Evolutionary conservation across 2,329 filamentous ascomycete species (phyloP).

Genomic region (Paraphaeosphaeria sporulosa): DNA sequence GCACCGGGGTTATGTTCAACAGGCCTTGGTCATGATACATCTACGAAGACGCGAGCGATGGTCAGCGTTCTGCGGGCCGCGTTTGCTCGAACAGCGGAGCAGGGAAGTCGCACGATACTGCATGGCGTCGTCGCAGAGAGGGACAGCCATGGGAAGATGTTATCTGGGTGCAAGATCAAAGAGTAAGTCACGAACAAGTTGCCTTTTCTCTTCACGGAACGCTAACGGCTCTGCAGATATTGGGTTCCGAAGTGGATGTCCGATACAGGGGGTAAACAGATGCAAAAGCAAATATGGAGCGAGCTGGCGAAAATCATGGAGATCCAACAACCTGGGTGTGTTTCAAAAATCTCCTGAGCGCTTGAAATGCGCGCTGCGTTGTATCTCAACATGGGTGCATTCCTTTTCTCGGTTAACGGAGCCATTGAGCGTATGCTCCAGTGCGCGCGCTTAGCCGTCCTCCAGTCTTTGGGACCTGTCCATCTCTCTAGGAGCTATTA

Average conservation of each 20-base stretch:
- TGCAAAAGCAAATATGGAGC: constrained; percentile 21
- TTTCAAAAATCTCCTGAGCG: constrained; percentile 2
- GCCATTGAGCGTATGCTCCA: not conserved
- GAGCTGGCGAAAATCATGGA: constrained; percentile 18
- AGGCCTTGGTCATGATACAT: constrained; percentile 14
- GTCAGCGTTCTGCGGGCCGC: constrained; percentile 20
- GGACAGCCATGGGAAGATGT: constrained; percentile 49
- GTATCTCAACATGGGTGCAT: not conserved
- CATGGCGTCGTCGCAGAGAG: constrained; percentile 40
- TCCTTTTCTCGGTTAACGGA: not conserved
- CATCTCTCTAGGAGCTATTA: not conserved
- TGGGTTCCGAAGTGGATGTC: constrained; percentile 21
- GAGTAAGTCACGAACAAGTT: constrained; percentile 11
- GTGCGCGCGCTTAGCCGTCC: not conserved
- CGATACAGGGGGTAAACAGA: constrained; percentile 11
- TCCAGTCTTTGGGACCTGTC: not conserved
- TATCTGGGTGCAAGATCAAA: constrained; percentile 42
- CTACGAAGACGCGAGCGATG: constrained; percentile 13
- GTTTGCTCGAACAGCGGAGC: constrained; percentile 47
- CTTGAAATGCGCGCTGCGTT: not conserved
- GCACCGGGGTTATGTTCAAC: constrained; percentile 39
- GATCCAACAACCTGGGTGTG: constrained; percentile 5
- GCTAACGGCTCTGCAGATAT: constrained; percentile 9
- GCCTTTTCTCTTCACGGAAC: not conserved
- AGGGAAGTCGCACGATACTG: constrained; percentile 50